These are phyloP conservation scores for Sedum album DNA, from an alignment of 164 flowering plant genomes.

Conservation along the genomic window DNA sequence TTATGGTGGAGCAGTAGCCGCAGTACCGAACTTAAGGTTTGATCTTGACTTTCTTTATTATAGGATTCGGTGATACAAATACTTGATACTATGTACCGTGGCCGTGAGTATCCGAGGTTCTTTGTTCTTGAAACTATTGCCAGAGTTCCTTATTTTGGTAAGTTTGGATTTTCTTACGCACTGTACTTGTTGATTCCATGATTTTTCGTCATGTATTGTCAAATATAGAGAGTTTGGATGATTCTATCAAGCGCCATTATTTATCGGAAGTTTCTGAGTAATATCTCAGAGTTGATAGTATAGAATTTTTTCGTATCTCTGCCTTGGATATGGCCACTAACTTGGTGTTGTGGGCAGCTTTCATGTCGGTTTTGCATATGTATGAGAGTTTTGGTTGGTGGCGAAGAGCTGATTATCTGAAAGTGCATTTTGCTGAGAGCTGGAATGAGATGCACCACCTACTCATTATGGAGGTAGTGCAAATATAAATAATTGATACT, in stretches of 20 bases:
- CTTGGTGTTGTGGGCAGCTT: slow-evolving; percentile 49
- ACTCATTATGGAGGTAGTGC: slow-evolving; percentile 92
- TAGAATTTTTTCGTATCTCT: background rate
- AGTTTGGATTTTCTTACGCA: slow-evolving; percentile 11
- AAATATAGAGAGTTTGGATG: background rate
- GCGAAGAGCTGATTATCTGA: slow-evolving; percentile 91
- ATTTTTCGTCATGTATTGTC: background rate
- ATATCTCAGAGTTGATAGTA: background rate
- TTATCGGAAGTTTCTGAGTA: background rate
- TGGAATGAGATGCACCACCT: slow-evolving; percentile 99
- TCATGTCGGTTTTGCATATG: slow-evolving; percentile 91
- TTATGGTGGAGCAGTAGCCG: no score
- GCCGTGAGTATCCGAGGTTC: slow-evolving; percentile 78
- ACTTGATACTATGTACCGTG: slow-evolving; percentile 75
- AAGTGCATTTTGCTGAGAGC: slow-evolving; percentile 99
- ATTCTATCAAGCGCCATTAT: background rate
- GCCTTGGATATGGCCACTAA: background rate
- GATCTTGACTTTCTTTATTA: background rate
- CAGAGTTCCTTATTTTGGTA: slow-evolving; percentile 97
- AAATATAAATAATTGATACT: background rate
- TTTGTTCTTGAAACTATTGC: slow-evolving; percentile 97
- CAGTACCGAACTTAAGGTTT: no score
- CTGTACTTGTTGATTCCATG: background rate
- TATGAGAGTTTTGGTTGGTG: slow-evolving; percentile 99
- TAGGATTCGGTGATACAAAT: slow-evolving; percentile 84